A percentile compares a stretch with the other conserved stretches of the same genome.
Conservation (phyloP, 1,139 yeast genomes). For the Saccharomyces hybrid region DNA sequence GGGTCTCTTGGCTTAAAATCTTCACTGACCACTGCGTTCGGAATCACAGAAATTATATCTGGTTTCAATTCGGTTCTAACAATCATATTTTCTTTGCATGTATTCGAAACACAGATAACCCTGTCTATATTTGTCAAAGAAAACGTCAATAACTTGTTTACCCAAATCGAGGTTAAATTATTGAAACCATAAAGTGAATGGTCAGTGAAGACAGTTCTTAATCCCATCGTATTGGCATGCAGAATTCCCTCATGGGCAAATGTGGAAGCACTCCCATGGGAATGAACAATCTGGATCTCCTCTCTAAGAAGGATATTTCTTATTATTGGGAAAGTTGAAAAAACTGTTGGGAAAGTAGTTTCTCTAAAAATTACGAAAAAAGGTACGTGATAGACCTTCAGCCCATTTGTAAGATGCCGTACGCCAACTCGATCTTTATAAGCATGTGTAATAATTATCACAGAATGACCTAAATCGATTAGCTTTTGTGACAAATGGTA, state of each 20-base stretch:
- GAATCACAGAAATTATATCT: slow-evolving; percentile 73
- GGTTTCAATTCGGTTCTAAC: slow-evolving; percentile 81
- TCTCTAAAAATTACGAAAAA: slow-evolving; percentile 71
- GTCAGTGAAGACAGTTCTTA: slow-evolving; percentile 86
- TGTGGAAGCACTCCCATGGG: slow-evolving; percentile 85
- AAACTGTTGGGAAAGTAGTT: slow-evolving; percentile 82
- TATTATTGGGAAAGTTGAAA: slow-evolving; percentile 76
- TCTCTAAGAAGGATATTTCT: slow-evolving; percentile 84
- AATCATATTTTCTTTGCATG: slow-evolving; percentile 93
- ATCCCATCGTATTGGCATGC: slow-evolving; percentile 90
- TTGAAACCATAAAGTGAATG: slow-evolving; percentile 95
- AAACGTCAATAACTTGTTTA: slow-evolving; percentile 79
- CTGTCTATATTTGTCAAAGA: slow-evolving; percentile 83
- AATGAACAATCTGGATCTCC: slow-evolving; percentile 80
- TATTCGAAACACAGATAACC: slow-evolving; percentile 90
- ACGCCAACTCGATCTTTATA: slow-evolving; percentile 79
- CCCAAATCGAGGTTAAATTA: slow-evolving; percentile 72
- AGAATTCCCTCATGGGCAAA: slow-evolving; percentile 84
- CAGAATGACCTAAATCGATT: slow-evolving; percentile 81
- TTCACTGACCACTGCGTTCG: slow-evolving; percentile 84
- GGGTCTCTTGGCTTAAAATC: slow-evolving; percentile 58
- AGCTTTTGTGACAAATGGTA: slow-evolving; percentile 75
- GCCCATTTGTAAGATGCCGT: slow-evolving; percentile 75
- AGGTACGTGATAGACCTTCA: slow-evolving; percentile 89
- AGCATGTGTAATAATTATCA: slow-evolving; percentile 82